Conservation (phyloP, 2,329 filamentous ascomycete species). For the Neonectria neomacrospora region DNA sequence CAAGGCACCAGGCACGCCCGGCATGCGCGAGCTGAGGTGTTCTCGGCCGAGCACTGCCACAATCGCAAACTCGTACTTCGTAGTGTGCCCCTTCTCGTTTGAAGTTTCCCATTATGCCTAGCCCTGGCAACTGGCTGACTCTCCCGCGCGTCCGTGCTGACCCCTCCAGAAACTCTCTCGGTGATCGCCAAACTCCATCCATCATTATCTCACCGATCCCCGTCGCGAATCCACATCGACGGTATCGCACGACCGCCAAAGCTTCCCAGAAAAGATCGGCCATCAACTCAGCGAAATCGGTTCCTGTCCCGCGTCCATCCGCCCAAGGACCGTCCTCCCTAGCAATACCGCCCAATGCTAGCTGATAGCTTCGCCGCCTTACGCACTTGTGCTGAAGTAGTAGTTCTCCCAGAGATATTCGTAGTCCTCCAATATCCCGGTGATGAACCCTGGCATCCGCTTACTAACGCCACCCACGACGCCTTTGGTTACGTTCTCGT, state of each 20-base stretch:
- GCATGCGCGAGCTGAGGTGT: conserved; percentile 19
- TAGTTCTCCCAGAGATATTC: conserved; percentile 99
- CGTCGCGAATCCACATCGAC: background rate
- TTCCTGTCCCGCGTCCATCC: conserved; percentile 2
- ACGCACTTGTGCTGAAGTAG: conserved; percentile 78
- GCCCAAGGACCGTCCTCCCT: background rate
- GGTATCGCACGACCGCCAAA: conserved; percentile 8
- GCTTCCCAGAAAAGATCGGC: conserved; percentile 3
- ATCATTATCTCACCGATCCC: conserved; percentile 7
- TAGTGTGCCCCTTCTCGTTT: conserved; percentile 15
- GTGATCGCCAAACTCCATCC: conserved; percentile 7
- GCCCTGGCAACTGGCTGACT: background rate
- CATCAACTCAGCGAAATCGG: conserved; percentile 7
- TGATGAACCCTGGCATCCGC: conserved; percentile 82
- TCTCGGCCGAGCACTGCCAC: conserved; percentile 44
- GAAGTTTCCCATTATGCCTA: conserved; percentile 3
- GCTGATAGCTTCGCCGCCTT: conserved; percentile 4
- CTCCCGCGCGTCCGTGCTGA: conserved; percentile 12
- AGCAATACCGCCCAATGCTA: background rate
- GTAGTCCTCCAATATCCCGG: conserved; percentile 92
- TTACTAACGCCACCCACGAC: conserved; percentile 78
- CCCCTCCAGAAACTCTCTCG: conserved; percentile 1
- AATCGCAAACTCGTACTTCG: conserved; percentile 27
- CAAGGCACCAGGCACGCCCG: conserved; percentile 6
- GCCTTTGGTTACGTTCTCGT: conserved; percentile 87